Percentiles rank a stretch among this genome's conserved stretches.
These are phyloP conservation scores for Ichthyophonus hoferi DNA, from an alignment of 208 protist species.

Conservation along the genomic window DNA sequence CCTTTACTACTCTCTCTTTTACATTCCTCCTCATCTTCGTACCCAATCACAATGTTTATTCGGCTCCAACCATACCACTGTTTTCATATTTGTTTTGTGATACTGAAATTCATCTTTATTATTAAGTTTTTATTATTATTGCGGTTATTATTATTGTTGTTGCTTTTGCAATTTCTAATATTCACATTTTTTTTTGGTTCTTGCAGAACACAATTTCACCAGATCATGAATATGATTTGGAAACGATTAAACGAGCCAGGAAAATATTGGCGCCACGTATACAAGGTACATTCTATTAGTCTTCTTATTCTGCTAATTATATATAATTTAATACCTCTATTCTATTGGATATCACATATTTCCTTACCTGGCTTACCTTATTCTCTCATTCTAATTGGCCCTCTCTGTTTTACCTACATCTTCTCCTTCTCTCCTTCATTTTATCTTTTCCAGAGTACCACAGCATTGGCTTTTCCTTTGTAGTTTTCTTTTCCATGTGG, in stretches of 20 bases:
- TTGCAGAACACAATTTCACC: conserved; percentile 28
- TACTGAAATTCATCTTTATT: not conserved
- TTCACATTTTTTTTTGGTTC: not conserved
- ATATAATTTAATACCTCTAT: too few species aligned
- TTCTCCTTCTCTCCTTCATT: too few species aligned
- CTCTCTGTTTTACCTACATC: too few species aligned
- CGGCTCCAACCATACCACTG: not conserved
- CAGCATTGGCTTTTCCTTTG: too few species aligned
- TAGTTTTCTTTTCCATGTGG: too few species aligned
- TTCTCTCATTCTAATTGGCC: too few species aligned
- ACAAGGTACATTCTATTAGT: conserved; percentile 46
- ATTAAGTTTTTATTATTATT: not conserved
- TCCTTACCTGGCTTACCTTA: too few species aligned
- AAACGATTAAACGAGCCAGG: conserved; percentile 46
- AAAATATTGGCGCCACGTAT: conserved; percentile 48
- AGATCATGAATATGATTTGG: conserved; percentile 46
- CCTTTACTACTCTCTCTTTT: not conserved
- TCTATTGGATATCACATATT: too few species aligned
- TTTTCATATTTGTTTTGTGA: not conserved
- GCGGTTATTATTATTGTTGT: conserved; percentile 1
- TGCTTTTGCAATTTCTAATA: not conserved
- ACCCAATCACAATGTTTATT: not conserved
- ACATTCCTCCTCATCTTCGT: not conserved
- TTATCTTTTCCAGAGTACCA: too few species aligned
- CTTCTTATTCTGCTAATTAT: too few species aligned